Base-by-base conservation (phyloP, 192 early-diverging fungal genomes). In the Umbelopsis sp. region DNA sequence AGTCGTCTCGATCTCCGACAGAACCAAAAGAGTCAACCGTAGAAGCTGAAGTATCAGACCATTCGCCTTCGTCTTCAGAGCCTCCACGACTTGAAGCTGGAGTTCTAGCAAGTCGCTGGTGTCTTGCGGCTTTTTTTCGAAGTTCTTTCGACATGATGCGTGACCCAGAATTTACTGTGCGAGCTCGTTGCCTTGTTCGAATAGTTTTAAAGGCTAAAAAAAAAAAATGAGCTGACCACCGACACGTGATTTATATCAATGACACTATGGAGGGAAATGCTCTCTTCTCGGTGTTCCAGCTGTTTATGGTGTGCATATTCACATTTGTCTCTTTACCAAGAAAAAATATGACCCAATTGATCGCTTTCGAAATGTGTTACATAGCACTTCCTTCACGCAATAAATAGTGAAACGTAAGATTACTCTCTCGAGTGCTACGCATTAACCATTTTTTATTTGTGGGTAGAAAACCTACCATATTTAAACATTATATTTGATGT, bases 1-100 rank as follows among this genome's bases (percentile, higher is more conserved):
- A n/a, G 56, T 62, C 56, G 56, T 62, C 56, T 62, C 56, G 56
- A 62, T 62, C 56, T 62, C 56, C 56, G 56, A 62, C 56, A 20
- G 56, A 62, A 14, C 56, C 56, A 62, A n/a, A 62, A 11, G 56
- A 62, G 31, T 62, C 56, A 26, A 62, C 29, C 3, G 56, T 62
- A 17, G 56, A 62, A 17, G 14, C 56, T 29, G 56, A 62, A 32
- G 29, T 34, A n/a, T 62, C 56, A 7, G 56, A 62, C 56, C 56
- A 62, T 12, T 62, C 56, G 26, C 31, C 56, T 62, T 62, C 56
- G 56, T 62, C 56, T 17, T 62, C 56, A 7, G 56, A 62, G 17
- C 56, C 56, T 29, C 56, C 56, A 32, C 56, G 56, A 34, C 56
- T 62, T 34, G 56, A 62, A 3, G 56, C 56, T 62, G 56, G 56